Evolutionary conservation across 2,329 filamentous ascomycete genomes (phyloP).

Genomic region (Fusarium lyarnte): DNA sequence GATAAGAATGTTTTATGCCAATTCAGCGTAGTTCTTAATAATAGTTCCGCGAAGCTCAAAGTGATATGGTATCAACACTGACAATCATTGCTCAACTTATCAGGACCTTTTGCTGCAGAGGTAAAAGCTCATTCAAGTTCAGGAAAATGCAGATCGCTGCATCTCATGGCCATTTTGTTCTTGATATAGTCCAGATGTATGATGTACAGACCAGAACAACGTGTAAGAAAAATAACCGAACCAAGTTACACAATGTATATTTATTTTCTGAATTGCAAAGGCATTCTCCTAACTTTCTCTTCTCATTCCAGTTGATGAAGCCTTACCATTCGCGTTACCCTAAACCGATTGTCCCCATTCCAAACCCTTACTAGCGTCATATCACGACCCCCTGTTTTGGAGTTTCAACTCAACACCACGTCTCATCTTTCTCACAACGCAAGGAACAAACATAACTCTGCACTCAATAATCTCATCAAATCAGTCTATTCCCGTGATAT

Average conservation of each 20-base stretch:
- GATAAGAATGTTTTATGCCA: not conserved
- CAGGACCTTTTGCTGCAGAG: too few species aligned
- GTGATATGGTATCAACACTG: not conserved
- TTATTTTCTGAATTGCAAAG: not conserved
- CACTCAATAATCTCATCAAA: not conserved
- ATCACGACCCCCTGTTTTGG: constrained; percentile 4
- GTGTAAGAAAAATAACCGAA: too few species aligned
- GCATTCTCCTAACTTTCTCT: not conserved
- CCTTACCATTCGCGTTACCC: constrained; percentile 19
- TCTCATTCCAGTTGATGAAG: not conserved
- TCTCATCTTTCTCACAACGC: constrained; percentile 28
- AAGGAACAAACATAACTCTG: not conserved
- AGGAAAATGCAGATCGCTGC: too few species aligned
- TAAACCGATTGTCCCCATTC: constrained; percentile 21
- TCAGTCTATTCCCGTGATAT: not conserved
- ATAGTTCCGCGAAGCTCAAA: too few species aligned
- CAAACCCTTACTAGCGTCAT: constrained; percentile 29
- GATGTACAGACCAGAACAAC: too few species aligned
- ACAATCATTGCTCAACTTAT: too few species aligned
- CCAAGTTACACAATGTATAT: too few species aligned
- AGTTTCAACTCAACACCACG: constrained; percentile 36
- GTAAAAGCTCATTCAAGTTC: too few species aligned
- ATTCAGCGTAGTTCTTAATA: too few species aligned
- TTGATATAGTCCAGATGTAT: too few species aligned
- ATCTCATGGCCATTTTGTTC: too few species aligned